phyloP scores from a whole-genome alignment of 441 rosid genomes.

The Arabidopsis hybrid region DNA sequence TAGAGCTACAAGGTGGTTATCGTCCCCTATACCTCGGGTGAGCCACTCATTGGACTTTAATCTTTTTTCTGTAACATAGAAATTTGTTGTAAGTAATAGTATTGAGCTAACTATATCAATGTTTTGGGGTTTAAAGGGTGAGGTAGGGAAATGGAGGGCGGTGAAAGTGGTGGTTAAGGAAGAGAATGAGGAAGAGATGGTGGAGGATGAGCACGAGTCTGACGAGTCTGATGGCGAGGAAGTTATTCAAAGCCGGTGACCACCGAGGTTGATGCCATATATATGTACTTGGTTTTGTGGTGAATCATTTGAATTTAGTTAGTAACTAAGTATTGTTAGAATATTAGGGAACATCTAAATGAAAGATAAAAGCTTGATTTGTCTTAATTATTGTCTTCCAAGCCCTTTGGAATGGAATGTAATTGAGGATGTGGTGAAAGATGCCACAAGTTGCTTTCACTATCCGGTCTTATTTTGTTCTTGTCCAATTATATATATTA shows the following conservation, averaged over 20 bases:
- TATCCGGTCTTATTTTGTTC: not conserved
- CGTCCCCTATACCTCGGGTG: slow-evolving; percentile 35
- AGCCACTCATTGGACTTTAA: not conserved
- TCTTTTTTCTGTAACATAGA: not conserved
- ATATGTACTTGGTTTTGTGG: slow-evolving; percentile 22
- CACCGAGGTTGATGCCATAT: not conserved
- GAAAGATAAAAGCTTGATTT: slow-evolving; percentile 27
- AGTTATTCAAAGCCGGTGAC: slow-evolving; percentile 48
- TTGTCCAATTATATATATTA: slow-evolving; percentile 1
- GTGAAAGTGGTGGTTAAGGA: slow-evolving; percentile 45
- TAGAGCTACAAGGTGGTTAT: slow-evolving; percentile 30
- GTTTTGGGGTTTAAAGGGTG: slow-evolving; percentile 28
- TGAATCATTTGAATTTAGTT: slow-evolving; percentile 29
- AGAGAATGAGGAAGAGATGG: slow-evolving; percentile 43
- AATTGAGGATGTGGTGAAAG: slow-evolving; percentile 17
- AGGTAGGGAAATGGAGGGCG: slow-evolving; percentile 45
- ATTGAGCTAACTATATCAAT: not conserved
- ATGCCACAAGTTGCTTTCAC: slow-evolving; percentile 24
- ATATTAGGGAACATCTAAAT: slow-evolving; percentile 22
- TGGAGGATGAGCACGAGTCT: slow-evolving; percentile 35
- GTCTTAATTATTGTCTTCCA: slow-evolving; percentile 23
- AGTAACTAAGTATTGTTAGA: slow-evolving; percentile 33
- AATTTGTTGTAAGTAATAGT: not conserved
- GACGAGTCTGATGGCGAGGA: slow-evolving; percentile 51
- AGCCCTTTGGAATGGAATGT: slow-evolving; percentile 34